Evolutionary conservation across 306 rosid genomes (phyloP).

Genomic region (Parietaria judaica): DNA sequence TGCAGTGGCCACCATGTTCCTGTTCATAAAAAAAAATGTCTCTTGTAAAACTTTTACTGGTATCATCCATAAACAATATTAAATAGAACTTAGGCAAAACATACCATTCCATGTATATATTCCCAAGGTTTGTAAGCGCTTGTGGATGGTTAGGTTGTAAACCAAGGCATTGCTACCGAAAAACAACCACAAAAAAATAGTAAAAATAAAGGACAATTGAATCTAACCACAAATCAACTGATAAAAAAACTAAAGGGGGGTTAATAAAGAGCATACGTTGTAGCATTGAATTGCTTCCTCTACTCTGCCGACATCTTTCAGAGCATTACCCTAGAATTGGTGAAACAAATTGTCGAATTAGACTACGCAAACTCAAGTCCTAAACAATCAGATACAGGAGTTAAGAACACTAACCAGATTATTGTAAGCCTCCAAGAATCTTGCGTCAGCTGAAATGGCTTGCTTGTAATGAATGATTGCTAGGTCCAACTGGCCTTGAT

Average conservation of each 20-base stretch:
- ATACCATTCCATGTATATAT: conserved; percentile 97
- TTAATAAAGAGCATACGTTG: conserved; percentile 47
- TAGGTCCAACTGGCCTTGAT: conserved; percentile 89
- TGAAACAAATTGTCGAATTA: neutral
- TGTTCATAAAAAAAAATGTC: conserved; percentile 16
- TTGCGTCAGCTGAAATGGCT: conserved; percentile 81
- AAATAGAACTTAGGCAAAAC: conserved; percentile 2
- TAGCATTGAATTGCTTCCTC: conserved; percentile 96
- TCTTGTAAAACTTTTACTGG: conserved; percentile 1
- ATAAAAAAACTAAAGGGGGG: conserved; percentile 6
- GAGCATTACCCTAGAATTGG: conserved; percentile 71
- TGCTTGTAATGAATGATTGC: conserved; percentile 94
- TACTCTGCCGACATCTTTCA: conserved; percentile 85
- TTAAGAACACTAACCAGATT: conserved; percentile 65
- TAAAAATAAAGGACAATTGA: neutral
- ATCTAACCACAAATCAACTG: neutral
- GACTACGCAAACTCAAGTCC: conserved; percentile 4
- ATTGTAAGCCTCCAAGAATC: conserved; percentile 96
- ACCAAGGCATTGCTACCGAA: conserved; percentile 83
- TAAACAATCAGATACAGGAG: neutral
- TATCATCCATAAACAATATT: conserved; percentile 4
- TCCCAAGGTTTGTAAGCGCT: conserved; percentile 94
- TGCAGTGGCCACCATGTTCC: conserved; percentile 95
- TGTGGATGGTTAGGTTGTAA: conserved; percentile 94
- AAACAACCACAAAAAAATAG: neutral